Evolutionary conservation across 2,329 filamentous ascomycete genomes (phyloP), one percentile per base, ranked within the genome.

Genomic region (Epichloe hybrida): DNA sequence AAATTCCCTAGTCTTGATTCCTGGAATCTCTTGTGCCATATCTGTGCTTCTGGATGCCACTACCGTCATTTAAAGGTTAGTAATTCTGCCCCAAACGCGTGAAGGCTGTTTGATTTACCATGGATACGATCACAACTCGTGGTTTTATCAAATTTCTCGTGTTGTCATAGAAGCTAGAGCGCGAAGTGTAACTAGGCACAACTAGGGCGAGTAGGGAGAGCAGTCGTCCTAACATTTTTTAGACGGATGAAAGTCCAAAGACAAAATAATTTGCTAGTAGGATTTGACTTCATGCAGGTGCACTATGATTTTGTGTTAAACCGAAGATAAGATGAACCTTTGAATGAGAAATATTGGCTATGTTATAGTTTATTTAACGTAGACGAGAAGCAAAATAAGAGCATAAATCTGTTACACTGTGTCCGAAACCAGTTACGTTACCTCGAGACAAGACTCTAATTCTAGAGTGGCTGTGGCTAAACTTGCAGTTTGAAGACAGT

Each of bases 41-140:
- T 68, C 35, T 76, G 66, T 8, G 75, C 79, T 66, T 85, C 82
- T 0, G 78, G 77, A 3, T 66, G 64, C 62, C 83, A 85, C 81
- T 84, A 43, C n/a, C 4, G 11, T 34, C 17, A 20, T 34, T 13
- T 6, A 17, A 20, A 21, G 38, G 12, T 21, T 41, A 17, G 7
- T 11, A 12, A n/a, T 5, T 5, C 17, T n/a, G 4, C 6, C 3
- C 5, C 17, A n/a, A 35, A 27, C 58, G 31, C 56, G 56, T 50
- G 17, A 6, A 46, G n/a, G 54, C n/a, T 21, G 21, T 21, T 38
- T 38, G n/a, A 62, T 66, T 49, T 59, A 81, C 81, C 75, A 83
- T 79, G 55, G 73, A 79, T 54, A 84, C 69, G 52, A 83, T 79
- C 11, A 53, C 44, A 7, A 53, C 52, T 23, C 27, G 45, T 36